These are phyloP conservation scores for Metarhizium anisopliae DNA, from an alignment of 2,329 filamentous ascomycete species.

Conservation along the genomic window DNA sequence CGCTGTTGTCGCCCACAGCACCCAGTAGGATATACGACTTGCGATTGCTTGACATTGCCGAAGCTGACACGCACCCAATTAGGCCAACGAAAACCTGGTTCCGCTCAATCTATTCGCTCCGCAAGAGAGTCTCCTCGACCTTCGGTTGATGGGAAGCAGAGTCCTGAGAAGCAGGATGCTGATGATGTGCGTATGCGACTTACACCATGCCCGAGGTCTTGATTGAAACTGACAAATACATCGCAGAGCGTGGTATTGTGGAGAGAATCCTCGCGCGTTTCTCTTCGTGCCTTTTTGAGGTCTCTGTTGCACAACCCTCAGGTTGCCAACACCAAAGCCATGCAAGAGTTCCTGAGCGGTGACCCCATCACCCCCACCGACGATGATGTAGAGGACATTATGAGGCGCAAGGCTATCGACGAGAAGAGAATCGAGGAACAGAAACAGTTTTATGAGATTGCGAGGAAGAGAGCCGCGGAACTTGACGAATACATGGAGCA, in stretches of 20 bases:
- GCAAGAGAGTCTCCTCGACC: constrained; percentile 19
- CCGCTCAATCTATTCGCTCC: constrained; percentile 20
- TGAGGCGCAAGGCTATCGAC: constrained; percentile 72
- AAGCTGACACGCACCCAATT: neutral
- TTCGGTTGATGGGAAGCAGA: constrained; percentile 22
- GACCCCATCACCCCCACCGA: constrained; percentile 67
- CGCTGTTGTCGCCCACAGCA: constrained; percentile 20
- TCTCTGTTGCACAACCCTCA: constrained; percentile 77
- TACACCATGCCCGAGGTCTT: neutral
- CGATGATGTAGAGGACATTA: constrained; percentile 76
- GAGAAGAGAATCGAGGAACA: constrained; percentile 87
- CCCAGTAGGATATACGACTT: neutral
- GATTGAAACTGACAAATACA: constrained; percentile 14
- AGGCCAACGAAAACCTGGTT: constrained; percentile 13
- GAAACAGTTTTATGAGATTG: constrained; percentile 90
- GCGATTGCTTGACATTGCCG: neutral
- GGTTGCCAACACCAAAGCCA: constrained; percentile 72
- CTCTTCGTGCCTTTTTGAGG: constrained; percentile 81
- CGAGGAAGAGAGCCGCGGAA: constrained; percentile 78
- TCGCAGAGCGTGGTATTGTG: constrained; percentile 53
- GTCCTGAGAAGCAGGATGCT: constrained; percentile 14
- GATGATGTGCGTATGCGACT: constrained; percentile 15
- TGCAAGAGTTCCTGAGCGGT: constrained; percentile 72
- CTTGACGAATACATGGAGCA: constrained; percentile 97
- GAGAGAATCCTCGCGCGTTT: constrained; percentile 85